Conservation (phyloP, 2,329 filamentous ascomycete genomes). For the Hymenotorrendiella dingleyae region DNA sequence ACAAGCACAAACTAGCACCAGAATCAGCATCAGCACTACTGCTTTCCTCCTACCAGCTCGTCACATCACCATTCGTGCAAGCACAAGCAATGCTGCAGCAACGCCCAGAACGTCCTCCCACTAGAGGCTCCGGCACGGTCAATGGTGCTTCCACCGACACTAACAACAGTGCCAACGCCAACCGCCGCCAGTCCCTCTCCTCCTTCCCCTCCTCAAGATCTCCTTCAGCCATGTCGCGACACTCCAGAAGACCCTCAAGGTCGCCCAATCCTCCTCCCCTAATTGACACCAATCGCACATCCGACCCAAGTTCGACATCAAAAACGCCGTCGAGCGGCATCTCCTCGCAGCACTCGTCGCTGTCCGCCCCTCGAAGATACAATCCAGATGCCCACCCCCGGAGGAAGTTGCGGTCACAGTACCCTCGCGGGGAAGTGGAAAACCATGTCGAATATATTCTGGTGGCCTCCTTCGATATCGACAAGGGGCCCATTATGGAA, state of each 20-base stretch:
- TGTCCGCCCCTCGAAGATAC: conserved; percentile 46
- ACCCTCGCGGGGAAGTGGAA: conserved; percentile 66
- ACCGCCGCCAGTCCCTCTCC: conserved; percentile 52
- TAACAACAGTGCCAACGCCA: conserved; percentile 26
- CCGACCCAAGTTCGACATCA: conserved; percentile 53
- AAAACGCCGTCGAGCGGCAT: conserved; percentile 54
- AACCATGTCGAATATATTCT: conserved; percentile 99
- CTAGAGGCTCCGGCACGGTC: no score
- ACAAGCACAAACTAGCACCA: no score
- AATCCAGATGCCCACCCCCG: conserved; percentile 45
- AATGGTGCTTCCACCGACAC: conserved; percentile 23
- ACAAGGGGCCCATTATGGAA: conserved; percentile 94
- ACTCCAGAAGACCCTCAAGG: conserved; percentile 44
- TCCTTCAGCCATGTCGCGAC: conserved; percentile 50
- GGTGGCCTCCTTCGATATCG: conserved; percentile 95
- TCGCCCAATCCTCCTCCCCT: conserved; percentile 44
- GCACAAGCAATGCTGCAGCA: no score
- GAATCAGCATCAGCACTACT: no score
- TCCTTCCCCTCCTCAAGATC: conserved; percentile 56
- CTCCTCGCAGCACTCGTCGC: conserved; percentile 54
- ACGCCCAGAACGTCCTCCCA: no score
- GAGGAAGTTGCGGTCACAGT: conserved; percentile 64
- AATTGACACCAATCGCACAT: conserved; percentile 49
- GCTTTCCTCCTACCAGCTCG: no score
- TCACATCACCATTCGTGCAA: no score